Evolutionary conservation across 2,329 filamentous ascomycete genomes (phyloP).

Genomic region (Claviceps cyperi): DNA sequence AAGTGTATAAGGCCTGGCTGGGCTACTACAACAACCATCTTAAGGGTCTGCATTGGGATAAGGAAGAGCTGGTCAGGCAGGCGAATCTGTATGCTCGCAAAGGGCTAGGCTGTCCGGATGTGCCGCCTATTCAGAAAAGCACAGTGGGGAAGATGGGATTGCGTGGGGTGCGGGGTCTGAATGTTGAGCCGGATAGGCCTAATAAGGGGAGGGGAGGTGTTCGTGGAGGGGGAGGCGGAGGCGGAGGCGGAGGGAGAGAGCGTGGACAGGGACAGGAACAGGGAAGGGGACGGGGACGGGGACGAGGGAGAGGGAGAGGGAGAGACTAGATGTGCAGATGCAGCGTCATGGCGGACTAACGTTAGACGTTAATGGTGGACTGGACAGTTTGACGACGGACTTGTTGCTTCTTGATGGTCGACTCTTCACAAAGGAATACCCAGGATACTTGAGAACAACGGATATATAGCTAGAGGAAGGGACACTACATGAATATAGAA

Average conservation of each 20-base stretch:
- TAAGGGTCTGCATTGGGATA: constrained; percentile 29
- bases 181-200: constrained; percentile 29
- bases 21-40: constrained; percentile 39
- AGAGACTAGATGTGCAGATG: too few species aligned
- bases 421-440: too few species aligned
- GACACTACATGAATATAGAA: too few species aligned
- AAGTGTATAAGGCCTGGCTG: constrained; percentile 42
- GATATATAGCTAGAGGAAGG: too few species aligned
- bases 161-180: constrained; percentile 34
- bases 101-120: constrained; percentile 31
- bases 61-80: constrained; percentile 30
- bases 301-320: too few species aligned
- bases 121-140: constrained; percentile 31
- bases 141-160: constrained; percentile 44
- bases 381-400: too few species aligned
- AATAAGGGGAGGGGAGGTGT: constrained; percentile 6
- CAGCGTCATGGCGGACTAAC: too few species aligned
- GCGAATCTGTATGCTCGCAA: constrained; percentile 35
- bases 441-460: too few species aligned
- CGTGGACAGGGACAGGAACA: too few species aligned
- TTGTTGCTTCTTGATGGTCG: too few species aligned
- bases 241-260: neutral
- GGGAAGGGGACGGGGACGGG: too few species aligned
- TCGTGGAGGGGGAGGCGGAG: neutral
- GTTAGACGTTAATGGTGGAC: too few species aligned